A percentile compares a stretch with the other conserved stretches of the same genome.
Conservation (phyloP, 2,329 filamentous ascomycete species). For the Neofusicoccum parvum region DNA sequence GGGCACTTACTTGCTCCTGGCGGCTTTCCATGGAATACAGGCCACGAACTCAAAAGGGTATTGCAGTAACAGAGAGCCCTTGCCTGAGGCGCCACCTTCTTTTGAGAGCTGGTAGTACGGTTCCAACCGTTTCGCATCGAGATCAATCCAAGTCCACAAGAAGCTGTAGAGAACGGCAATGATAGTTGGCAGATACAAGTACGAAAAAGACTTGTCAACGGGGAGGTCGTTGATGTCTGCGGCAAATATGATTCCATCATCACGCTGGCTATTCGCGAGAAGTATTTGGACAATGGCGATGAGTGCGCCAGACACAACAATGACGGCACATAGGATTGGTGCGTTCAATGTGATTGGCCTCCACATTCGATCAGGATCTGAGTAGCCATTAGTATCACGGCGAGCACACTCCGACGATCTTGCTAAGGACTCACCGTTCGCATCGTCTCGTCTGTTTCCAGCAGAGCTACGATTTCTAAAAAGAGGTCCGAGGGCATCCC, state of each 20-base stretch:
- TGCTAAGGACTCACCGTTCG: not conserved
- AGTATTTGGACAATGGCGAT: constrained; percentile 51
- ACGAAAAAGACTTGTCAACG: constrained; percentile 38
- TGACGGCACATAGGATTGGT: constrained; percentile 43
- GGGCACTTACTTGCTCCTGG: constrained; percentile 31
- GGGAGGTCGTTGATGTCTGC: constrained; percentile 43
- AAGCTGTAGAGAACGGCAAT: constrained; percentile 59
- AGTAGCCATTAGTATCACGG: not conserved
- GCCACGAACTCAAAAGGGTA: constrained; percentile 57
- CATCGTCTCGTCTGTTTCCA: not conserved
- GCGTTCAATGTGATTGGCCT: constrained; percentile 41
- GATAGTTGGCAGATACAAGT: constrained; percentile 58
- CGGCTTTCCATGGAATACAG: constrained; percentile 46
- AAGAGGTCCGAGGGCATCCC: not conserved
- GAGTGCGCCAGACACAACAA: constrained; percentile 42
- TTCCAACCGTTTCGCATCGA: constrained; percentile 61
- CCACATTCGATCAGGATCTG: constrained; percentile 32
- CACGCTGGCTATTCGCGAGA: constrained; percentile 39
- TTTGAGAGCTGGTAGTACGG: constrained; percentile 62
- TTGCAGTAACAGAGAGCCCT: constrained; percentile 53
- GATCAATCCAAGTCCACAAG: constrained; percentile 61
- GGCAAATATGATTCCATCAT: constrained; percentile 49
- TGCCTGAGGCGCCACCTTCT: constrained; percentile 43
- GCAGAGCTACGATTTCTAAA: not conserved
- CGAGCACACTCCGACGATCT: not conserved